Conservation (phyloP, 345 rosid species). For the Ricinus communis region DNA sequence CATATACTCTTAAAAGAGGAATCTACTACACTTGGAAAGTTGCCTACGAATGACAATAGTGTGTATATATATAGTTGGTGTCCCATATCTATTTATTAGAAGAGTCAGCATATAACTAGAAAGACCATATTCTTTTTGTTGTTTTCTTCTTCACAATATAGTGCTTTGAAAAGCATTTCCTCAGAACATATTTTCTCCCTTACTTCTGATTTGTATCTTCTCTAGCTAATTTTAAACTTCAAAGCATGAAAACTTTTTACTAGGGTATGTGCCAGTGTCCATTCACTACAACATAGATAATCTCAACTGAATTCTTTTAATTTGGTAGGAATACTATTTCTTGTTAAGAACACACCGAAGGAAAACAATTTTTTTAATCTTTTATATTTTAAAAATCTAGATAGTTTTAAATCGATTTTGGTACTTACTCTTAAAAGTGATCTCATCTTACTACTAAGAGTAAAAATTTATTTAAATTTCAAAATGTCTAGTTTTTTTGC, state of each 20-base stretch:
- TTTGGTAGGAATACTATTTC: no score
- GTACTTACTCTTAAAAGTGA: no score
- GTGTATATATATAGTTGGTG: background rate
- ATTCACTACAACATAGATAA: no score
- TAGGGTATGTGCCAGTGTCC: no score
- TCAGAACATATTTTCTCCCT: background rate
- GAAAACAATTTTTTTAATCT: no score
- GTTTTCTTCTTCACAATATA: constrained; percentile 1
- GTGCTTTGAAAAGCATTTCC: background rate
- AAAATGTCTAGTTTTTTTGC: no score
- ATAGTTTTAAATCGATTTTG: no score
- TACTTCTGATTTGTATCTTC: background rate
- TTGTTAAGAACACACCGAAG: no score
- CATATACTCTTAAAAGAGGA: background rate
- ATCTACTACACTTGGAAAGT: background rate
- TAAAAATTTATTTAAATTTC: no score
- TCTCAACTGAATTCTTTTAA: no score
- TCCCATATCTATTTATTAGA: background rate
- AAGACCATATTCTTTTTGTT: background rate
- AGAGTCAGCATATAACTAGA: background rate
- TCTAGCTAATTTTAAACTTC: background rate
- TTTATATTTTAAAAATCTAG: no score
- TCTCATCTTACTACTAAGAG: no score
- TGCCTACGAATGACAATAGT: background rate
- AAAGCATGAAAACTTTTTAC: background rate